Base-by-base conservation (phyloP, 129 eudicot genomes). In the carrot (Daucus carota) region DNA sequence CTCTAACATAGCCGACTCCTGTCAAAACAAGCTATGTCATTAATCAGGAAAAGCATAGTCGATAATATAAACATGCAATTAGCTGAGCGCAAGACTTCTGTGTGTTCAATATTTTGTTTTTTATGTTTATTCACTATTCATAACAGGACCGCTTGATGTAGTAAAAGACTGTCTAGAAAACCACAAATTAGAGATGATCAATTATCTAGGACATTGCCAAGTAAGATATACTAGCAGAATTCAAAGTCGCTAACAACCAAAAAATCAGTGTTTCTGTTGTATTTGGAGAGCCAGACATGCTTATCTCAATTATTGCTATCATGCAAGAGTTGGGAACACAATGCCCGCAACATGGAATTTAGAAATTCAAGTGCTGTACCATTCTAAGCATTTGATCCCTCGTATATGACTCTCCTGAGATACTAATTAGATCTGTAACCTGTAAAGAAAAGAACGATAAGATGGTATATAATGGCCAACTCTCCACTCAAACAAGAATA, bases 401-500 rank as follows among this genome's bases (percentile, higher is more conserved):
- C 32, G 92, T 89, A 79, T 91, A 91, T 68, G 86, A 77, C 85
- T 94, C 97, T 65, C 92, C 93, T 44, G 99, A 91, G 84, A 94
- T 89, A 84, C 96, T 60, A 75, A 91, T 85, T 81, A 94, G 80
- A 73, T 94, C 94, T 84, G 82, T 79, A 59, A 94, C 88, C 98
- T 93, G 85, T 59, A 36, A 65, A 50, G 46, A 70, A 72, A 42
- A 77, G n/a, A 20, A 45, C 44, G 43, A 66, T 38, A 54, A 60
- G 43, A 73, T 29, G 52, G 31, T 65, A 71, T 7, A 36, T 16
- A 66, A 36, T 57, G 46, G 22, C 46, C 59, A 41, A 76, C 18
- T 24, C 48, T 33, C 3, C 54, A 41, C 20, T 42, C 43, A 43
- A 24, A 76, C 54, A 50, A 54, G 17, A 60, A 38, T 24, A 32